phyloP scores from a whole-genome alignment of 768 basidiomycete species.

The Tricholoma furcatifolium region DNA sequence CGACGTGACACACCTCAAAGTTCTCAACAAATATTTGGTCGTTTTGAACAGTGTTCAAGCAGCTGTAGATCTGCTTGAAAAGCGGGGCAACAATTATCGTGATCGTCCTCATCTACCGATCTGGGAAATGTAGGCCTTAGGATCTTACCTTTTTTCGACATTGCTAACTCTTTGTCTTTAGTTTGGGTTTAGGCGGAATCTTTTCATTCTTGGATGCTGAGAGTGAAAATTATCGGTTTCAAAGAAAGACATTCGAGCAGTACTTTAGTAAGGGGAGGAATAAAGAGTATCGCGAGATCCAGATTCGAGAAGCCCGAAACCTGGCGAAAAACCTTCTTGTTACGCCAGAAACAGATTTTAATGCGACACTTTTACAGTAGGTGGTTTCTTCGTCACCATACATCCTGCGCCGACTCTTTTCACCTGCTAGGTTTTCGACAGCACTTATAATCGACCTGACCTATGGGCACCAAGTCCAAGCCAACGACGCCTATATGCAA shows the following conservation, averaged over 20 bases:
- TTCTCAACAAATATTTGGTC: constrained; percentile 24
- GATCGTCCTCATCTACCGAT: constrained; percentile 17
- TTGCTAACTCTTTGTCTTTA: not conserved
- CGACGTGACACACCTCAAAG: constrained; percentile 18
- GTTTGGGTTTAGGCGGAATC: constrained; percentile 4
- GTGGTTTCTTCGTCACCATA: not conserved
- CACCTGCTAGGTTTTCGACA: constrained; percentile 6
- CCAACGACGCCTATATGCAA: constrained; percentile 1
- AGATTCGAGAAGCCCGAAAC: constrained; percentile 15
- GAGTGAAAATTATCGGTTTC: constrained; percentile 6
- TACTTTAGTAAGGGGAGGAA: constrained; percentile 9
- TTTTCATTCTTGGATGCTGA: not conserved
- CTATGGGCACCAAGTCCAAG: constrained; percentile 9
- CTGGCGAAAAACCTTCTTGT: constrained; percentile 15
- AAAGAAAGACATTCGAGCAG: constrained; percentile 11
- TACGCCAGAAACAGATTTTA: not conserved
- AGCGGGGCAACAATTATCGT: constrained; percentile 24
- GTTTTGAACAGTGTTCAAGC: constrained; percentile 23
- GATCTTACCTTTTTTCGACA: not conserved
- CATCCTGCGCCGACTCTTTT: not conserved
- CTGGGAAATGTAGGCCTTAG: constrained; percentile 10
- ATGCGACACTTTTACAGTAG: not conserved
- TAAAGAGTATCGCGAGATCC: constrained; percentile 8
- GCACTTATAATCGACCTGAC: constrained; percentile 11
- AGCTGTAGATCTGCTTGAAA: constrained; percentile 23